These are phyloP conservation scores for Trebouxia sp. DNA, from an alignment of 139 green algal species.

Conservation along the genomic window DNA sequence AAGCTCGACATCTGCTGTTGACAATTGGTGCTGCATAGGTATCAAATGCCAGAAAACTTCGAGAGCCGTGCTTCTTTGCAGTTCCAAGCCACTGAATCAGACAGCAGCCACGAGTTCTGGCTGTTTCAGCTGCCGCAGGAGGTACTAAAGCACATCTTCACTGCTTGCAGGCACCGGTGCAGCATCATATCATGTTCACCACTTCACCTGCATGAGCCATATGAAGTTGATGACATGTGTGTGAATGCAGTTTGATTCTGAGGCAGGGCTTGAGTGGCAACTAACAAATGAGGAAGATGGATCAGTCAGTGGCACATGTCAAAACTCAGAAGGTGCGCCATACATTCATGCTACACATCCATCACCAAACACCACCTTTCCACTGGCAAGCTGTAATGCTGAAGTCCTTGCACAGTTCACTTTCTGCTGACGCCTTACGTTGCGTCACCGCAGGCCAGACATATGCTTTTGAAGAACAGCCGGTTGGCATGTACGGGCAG, in stretches of 20 bases:
- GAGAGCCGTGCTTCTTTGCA: too few relatives aligned
- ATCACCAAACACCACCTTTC: neutral
- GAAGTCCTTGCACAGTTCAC: neutral
- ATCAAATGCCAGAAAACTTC: too few relatives aligned
- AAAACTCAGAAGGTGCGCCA: neutral
- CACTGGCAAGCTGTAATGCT: neutral
- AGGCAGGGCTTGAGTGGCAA: neutral
- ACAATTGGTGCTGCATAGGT: too few relatives aligned
- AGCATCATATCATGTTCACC: neutral
- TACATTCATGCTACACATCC: too few relatives aligned
- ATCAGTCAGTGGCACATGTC: neutral
- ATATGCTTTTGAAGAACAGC: too few relatives aligned
- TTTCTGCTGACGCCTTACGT: too few relatives aligned
- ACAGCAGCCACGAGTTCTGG: slow-evolving; percentile 10
- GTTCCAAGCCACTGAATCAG: too few relatives aligned
- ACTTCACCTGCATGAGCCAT: too few relatives aligned
- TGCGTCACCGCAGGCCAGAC: too few relatives aligned
- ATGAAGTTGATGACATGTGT: too few relatives aligned
- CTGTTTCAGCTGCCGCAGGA: slow-evolving; percentile 11
- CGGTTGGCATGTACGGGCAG: neutral
- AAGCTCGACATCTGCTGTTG: too few relatives aligned
- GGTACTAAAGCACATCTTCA: neutral
- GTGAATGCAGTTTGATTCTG: neutral
- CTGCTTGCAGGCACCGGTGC: neutral
- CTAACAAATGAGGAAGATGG: neutral